Evolutionary conservation across 306 rosid species (phyloP), one percentile per base, ranked within the genome.

Genomic region (Pterocarpus santalinus): DNA sequence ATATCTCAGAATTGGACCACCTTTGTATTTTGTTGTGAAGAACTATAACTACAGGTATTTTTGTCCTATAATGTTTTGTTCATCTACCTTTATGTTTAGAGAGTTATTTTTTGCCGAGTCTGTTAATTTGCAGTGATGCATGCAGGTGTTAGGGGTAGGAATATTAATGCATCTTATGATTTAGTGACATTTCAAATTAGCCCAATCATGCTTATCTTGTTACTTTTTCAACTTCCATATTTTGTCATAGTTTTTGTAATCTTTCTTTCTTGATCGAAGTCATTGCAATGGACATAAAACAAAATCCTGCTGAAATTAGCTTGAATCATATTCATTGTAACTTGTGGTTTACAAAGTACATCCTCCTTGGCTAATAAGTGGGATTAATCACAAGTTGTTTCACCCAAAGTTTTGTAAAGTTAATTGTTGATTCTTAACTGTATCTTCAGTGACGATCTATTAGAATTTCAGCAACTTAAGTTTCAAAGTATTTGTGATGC

Each of bases 1-100:
- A 72, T 90, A 95, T 86, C 99, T 95, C 82, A 89, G 93, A 90
- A 87, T 95, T 85, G 99, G 99, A 79, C 97, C 98, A 9, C 99
- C 99, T 35, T 75, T 95, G 64, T 95, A 95, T 86, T 95, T 95
- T 79, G 94, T 95, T 77, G 98, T 93, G 68, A 95, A 95, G 92
- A 95, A 92, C 88, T 93, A 89, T 76, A 95, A 95, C 72, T 93
- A 95, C 82, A 95, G 99, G 98, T 93, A 88, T 75, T 81, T 62
- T 75, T 61, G 61, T 51, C 36, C 33, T 39, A 57, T 75, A 63
- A 71, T 62, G 11, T 58, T 71, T 33, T 30, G 65, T 64, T 69
- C 44, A 46, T 51, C 64, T 35, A 28, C 72, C 65, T 80, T 61
- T 68, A 57, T 67, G 58, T 60, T 47, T 76, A 36, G 63, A 46